These are phyloP conservation scores for Carnegiea gigantea DNA, from an alignment of 179 eudicot species.

Conservation along the genomic window DNA sequence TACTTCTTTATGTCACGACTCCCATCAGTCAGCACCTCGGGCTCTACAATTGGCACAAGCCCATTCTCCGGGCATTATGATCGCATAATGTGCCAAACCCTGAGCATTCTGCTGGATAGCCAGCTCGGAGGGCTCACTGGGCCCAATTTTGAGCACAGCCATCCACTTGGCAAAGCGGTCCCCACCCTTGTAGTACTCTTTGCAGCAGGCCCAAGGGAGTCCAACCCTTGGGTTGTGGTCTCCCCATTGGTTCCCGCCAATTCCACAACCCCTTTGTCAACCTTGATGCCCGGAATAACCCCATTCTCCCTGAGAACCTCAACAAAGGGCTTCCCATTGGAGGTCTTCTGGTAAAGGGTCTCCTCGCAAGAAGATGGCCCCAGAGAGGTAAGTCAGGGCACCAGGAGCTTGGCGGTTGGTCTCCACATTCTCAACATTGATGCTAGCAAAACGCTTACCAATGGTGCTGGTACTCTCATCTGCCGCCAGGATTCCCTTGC, in stretches of 20 bases:
- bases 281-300: conserved; percentile 88
- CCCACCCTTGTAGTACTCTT: conserved; percentile 78
- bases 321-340: conserved; percentile 71
- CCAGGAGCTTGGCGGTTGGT: conserved; percentile 77
- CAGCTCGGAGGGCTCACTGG: conserved; percentile 79
- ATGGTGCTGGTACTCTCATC: conserved; percentile 95
- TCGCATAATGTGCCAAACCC: conserved; percentile 83
- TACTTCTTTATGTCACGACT: conserved; percentile 72
- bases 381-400: conserved; percentile 69
- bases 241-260: conserved; percentile 81
- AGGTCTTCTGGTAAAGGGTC: conserved; percentile 76
- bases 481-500: conserved; percentile 89
- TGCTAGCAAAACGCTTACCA: conserved; percentile 81
- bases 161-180: conserved; percentile 97
- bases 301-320: conserved; percentile 58
- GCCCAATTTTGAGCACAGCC: conserved; percentile 83
- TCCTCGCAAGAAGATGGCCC: conserved; percentile 90
- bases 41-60: conserved; percentile 86
- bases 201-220: conserved; percentile 72
- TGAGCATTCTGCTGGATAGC: conserved; percentile 80
- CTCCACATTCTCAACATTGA: conserved; percentile 78
- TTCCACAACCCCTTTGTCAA: conserved; percentile 79
- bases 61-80: conserved; percentile 82
- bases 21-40: conserved; percentile 79
- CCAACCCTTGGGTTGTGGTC: conserved; percentile 89